A percentile compares a stretch with the other conserved stretches of the same genome.
Conservation (phyloP, 2,329 filamentous ascomycete species). For the Colletotrichum kahawae region DNA sequence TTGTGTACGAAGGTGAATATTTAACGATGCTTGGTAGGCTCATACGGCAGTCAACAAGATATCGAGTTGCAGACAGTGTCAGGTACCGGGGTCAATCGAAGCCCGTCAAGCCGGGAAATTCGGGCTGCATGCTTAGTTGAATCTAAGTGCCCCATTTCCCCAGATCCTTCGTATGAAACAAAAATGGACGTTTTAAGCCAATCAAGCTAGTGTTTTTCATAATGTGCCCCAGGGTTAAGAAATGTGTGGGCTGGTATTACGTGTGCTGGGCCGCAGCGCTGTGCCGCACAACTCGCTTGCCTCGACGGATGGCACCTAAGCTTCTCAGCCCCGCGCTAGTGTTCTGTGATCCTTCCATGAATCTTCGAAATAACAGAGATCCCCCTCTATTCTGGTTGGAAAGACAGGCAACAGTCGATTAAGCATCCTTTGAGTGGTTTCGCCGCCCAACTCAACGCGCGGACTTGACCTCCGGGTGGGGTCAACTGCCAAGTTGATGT, state of each 20-base stretch:
- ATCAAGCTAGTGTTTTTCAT: neutral
- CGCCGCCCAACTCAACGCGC: accelerated
- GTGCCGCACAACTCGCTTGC: neutral
- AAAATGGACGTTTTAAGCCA: neutral
- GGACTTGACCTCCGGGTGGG: neutral
- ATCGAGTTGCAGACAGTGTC: neutral
- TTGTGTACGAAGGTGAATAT: too few species aligned
- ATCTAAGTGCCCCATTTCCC: neutral
- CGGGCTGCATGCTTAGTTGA: neutral
- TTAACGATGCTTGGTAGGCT: too few species aligned
- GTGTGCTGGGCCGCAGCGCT: neutral
- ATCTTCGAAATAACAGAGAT: neutral
- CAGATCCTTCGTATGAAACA: neutral
- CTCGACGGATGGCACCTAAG: neutral
- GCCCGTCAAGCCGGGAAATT: neutral
- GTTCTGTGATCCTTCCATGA: neutral
- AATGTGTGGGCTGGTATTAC: neutral
- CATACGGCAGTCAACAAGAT: too few species aligned
- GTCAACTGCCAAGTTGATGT: neutral
- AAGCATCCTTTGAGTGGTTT: too few species aligned
- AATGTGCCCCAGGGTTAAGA: neutral
- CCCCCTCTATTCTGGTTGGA: neutral
- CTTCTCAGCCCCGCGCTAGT: neutral
- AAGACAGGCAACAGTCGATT: too few species aligned
- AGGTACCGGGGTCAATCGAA: neutral